Evolutionary conservation across 495 filamentous ascomycete species (phyloP).

Genomic region (Diplogelasinospora grovesii): DNA sequence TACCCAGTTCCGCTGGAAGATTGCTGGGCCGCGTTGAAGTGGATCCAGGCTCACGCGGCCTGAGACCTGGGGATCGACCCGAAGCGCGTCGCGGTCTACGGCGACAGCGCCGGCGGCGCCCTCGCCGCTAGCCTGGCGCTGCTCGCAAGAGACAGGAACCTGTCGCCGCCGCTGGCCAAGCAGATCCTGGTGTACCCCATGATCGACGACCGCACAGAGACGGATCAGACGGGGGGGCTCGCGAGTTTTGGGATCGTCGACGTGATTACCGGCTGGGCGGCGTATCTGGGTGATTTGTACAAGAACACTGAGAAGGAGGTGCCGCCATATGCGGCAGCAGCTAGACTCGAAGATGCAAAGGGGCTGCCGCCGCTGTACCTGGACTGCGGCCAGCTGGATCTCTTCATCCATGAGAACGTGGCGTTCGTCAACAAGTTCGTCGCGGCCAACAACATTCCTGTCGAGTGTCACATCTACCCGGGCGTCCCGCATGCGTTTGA

Average conservation of each 20-base stretch:
- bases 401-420: conserved; percentile 39
- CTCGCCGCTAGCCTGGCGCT: conserved; percentile 28
- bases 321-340: conserved; percentile 34
- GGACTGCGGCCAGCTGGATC: conserved; percentile 31
- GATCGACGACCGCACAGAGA: conserved; percentile 33
- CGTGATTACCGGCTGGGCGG: conserved; percentile 33
- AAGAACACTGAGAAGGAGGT: conserved; percentile 13
- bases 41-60: conserved; percentile 20
- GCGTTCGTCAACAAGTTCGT: conserved; percentile 33
- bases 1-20: conserved; percentile 28
- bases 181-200: conserved; percentile 34
- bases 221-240: conserved; percentile 17
- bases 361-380: conserved; percentile 33
- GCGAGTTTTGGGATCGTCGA: conserved; percentile 16
- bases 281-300: conserved; percentile 22
- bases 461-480: conserved; percentile 46
- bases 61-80: conserved; percentile 30
- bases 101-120: conserved; percentile 36
- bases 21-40: conserved; percentile 26
- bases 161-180: conserved; percentile 22
- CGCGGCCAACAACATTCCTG: conserved; percentile 28
- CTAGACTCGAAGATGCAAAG: conserved; percentile 21
- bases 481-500: conserved; percentile 46
- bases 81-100: conserved; percentile 27
- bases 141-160: conserved; percentile 24